Evolutionary conservation across 331 rosid species (phyloP).

Genomic region (Cydonia oblonga): DNA sequence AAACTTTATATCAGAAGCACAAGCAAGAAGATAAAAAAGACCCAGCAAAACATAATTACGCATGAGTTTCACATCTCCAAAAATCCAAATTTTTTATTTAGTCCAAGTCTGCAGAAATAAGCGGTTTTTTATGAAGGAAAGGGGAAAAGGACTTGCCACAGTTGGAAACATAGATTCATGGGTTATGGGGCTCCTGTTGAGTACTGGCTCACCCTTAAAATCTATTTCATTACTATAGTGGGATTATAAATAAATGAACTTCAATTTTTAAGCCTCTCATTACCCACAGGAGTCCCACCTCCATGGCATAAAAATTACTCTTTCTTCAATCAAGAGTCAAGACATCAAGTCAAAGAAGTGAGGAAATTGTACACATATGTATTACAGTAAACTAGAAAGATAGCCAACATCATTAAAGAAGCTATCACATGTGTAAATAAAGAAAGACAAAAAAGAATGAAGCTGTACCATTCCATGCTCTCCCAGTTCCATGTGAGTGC

Average conservation of each 20-base stretch:
- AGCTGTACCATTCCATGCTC: constrained; percentile 35
- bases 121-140: not conserved
- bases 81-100: not conserved
- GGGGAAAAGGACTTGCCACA: not conserved
- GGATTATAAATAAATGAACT: not conserved
- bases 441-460: not conserved
- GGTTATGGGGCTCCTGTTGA: not conserved
- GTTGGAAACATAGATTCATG: not conserved
- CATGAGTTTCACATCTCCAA: not conserved
- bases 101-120: not conserved
- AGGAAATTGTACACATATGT: not conserved
- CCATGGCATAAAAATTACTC: not conserved
- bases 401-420: not conserved
- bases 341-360: not conserved
- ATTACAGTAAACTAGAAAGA: not conserved
- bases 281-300: not conserved
- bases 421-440: not conserved
- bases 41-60: not conserved
- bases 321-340: not conserved
- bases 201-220: not conserved
- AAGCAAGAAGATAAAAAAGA: not conserved
- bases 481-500: constrained; percentile 22
- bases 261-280: not conserved
- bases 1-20: not conserved
- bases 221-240: not conserved